These are phyloP conservation scores for Aegilops tauschii DNA, from an alignment of 176 grass and related monocot genomes.

Conservation along the genomic window DNA sequence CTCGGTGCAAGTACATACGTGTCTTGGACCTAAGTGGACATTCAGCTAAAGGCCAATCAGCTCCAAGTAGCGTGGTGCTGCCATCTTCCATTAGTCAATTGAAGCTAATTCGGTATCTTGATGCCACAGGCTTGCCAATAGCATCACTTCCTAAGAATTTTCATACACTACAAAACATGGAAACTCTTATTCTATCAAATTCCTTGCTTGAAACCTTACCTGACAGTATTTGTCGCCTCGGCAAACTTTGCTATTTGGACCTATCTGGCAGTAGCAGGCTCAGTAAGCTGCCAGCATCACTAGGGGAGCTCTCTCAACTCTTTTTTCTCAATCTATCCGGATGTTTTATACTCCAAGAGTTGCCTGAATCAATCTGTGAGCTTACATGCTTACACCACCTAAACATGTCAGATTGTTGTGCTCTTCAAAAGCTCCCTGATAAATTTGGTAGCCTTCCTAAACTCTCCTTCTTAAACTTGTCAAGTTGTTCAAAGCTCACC, in stretches of 20 bases:
- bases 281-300: not conserved
- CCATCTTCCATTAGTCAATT: slow-evolving; percentile 26
- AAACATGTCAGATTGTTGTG: not conserved
- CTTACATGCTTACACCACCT: not conserved
- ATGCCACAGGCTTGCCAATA: slow-evolving; percentile 28
- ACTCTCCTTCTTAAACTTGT: not conserved
- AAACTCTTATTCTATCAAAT: slow-evolving; percentile 38
- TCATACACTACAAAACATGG: slow-evolving; percentile 11
- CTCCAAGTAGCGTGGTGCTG: not conserved
- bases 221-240: slow-evolving; percentile 18
- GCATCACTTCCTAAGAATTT: not conserved
- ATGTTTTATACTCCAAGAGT: not conserved
- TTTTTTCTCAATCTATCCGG: not conserved
- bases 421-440: not conserved
- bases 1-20: slow-evolving; percentile 27
- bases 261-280: slow-evolving; percentile 13
- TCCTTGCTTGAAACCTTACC: slow-evolving; percentile 38
- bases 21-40: slow-evolving; percentile 41
- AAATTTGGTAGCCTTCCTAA: not conserved
- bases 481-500: not conserved
- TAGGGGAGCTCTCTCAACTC: not conserved
- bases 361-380: not conserved
- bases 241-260: slow-evolving; percentile 35
- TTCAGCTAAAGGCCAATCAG: not conserved
- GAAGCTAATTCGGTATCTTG: slow-evolving; percentile 35